Evolutionary conservation across 2,329 filamentous ascomycete species (phyloP).

Genomic region (Talaromyces rugulosus): DNA sequence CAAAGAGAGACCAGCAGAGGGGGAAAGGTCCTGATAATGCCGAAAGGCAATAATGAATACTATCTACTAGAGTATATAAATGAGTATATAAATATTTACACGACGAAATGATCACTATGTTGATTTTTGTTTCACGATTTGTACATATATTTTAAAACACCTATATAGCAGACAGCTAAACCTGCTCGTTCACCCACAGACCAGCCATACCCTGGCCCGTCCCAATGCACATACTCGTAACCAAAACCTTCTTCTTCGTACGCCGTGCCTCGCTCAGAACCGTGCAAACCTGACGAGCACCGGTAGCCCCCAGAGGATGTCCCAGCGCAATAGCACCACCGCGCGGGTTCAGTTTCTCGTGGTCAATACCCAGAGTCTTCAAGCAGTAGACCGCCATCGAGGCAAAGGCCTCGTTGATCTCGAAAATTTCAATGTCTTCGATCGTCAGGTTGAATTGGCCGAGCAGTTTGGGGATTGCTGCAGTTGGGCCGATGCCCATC

Average conservation of each 20-base stretch:
- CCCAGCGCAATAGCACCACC: slow-evolving; percentile 91
- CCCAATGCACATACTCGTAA: slow-evolving; percentile 86
- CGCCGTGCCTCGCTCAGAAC: slow-evolving; percentile 79
- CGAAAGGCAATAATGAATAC: neutral
- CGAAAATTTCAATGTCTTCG: slow-evolving; percentile 81
- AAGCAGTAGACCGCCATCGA: slow-evolving; percentile 96
- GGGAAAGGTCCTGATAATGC: slow-evolving; percentile 19
- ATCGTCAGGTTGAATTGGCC: slow-evolving; percentile 71
- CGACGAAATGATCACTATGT: neutral
- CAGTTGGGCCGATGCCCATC: slow-evolving; percentile 74
- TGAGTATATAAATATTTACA: neutral
- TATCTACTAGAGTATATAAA: neutral
- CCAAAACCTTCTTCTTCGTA: slow-evolving; percentile 81
- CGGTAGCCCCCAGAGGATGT: slow-evolving; percentile 86
- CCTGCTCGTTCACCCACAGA: slow-evolving; percentile 61
- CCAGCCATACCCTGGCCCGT: slow-evolving; percentile 65
- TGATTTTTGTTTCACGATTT: neutral
- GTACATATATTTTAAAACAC: neutral
- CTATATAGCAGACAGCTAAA: slow-evolving; percentile 15
- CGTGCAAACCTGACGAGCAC: slow-evolving; percentile 85
- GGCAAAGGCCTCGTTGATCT: slow-evolving; percentile 97
- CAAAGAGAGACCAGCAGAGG: slow-evolving; percentile 48
- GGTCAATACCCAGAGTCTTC: slow-evolving; percentile 59
- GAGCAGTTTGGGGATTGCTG: slow-evolving; percentile 75
- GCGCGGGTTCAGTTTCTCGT: slow-evolving; percentile 80